Evolutionary conservation across 2,329 filamentous ascomycete species (phyloP), one percentile per base, ranked within the genome.

Genomic region (Scleromitrula shiraiana): DNA sequence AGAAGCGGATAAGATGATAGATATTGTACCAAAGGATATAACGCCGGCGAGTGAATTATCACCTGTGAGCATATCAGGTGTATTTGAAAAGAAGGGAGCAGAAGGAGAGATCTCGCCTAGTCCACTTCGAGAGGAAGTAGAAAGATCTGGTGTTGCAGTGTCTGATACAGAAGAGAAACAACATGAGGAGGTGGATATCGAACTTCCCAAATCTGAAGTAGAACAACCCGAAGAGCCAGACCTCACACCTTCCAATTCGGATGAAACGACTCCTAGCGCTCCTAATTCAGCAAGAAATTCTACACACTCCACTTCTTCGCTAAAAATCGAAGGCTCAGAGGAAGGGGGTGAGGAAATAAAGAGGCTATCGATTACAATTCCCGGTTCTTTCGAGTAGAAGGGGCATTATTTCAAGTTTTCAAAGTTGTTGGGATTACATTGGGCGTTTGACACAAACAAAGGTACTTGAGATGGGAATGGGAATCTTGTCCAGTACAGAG

Each of bases 301-400:
- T 20, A 54, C 49, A 10, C 56, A 58, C 47, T 56, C 54, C 9
- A 51, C 51, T 5, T 51, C 52, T 36, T 52, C 62, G 29, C 29
- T 55, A 44, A 24, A 53, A 47, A 39, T 53, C 8, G 23, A 23
- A 30, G 50, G 53, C 41, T 39, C 50, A 7, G 46, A 33, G 9
- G 62, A 62, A 27, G 48, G 43, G 5, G 58, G 49, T 10, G 63
- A 59, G 32, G 62, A 64, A 20, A 61, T 15, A 35, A 46, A 27
- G 26, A 46, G 44, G n/a, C n/a, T 33, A 54, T 37, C 50, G 49
- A 64, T 68, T 26, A 62, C 66, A 12, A 68, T 70, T 47, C 44
- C 44, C 9, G 44, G 44, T 17, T 36, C 44, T 32, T 46, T 46
- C 15, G 39, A 24, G 23, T 46, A 32, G 33, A n/a, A n/a, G n/a